Base-by-base conservation (phyloP, 139 green algal genomes). In the Chlamydomonas schloesseri region DNA sequence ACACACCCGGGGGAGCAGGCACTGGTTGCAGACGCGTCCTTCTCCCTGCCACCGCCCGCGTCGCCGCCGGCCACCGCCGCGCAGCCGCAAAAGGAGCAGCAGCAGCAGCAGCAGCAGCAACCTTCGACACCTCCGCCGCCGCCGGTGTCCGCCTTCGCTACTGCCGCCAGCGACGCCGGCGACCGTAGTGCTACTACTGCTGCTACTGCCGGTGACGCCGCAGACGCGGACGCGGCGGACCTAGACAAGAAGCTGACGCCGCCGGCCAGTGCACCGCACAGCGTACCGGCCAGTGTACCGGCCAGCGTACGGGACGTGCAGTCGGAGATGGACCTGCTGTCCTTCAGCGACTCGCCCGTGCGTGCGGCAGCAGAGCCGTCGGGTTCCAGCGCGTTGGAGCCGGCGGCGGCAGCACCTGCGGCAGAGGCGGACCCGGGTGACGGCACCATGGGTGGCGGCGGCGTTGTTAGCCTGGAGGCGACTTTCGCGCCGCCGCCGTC, bases 211-310 rank as follows among this genome's bases (percentile, higher is more conserved):
- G 74, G 57, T 3, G 55, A 8, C 21, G 57, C 17, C 17, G 68
- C 6, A 3, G 33, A 47, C 18, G 33, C 0, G 5, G 68, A 73
- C 18, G 15, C 3, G 18, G 23, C 14, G 17, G 0, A n/a, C n/a
- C n/a, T 62, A 18, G 36, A 83, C 60, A 83, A 83, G 62, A 60
- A 73, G 76, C 36, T 83, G 34, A 83, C 76, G 60, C 76, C 76
- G 60, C 60, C 57, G 37, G 42, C 37, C 4, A 73, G 60, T 1
- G 60, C 31, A 20, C 60, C 34, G 36, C 34, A 62, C 23, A 10
- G 18, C 58, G 42, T 50, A 8, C 42, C 57, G 37, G 42, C 37
- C 4, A 73, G 60, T 1, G 60, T 46, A 20, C 60, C 34, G 36
- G 53, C 47, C 23, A 10, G 18, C 58, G 42, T 50, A 8, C 42